Base-by-base conservation (phyloP, 768 basidiomycete species). In the Psilocybe cubensis region DNA sequence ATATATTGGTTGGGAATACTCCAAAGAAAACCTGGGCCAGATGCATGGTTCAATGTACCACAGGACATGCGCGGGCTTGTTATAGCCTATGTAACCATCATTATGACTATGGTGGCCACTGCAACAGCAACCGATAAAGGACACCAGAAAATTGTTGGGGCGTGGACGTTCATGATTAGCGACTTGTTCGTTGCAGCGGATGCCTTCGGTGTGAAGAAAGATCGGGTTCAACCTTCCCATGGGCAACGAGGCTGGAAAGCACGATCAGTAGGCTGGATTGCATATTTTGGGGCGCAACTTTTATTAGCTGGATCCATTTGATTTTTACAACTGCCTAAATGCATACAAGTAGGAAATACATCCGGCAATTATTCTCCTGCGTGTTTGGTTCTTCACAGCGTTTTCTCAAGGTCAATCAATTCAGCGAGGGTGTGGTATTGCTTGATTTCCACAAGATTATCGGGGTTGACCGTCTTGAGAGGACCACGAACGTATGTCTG, bases 401-500 rank as follows among this genome's bases (percentile, higher is more conserved):
- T 31, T 40, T 61, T 59, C 64, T 85, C 83, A 62, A 76, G 33
- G 11, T 65, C 68, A 44, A 85, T 80, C 54, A 85, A 64, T 44
- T 80, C 76, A 46, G 76, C 70, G 21, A 86, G 62, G 24, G 70
- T 72, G 11, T 72, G 62, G 43, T 78, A 78, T 57, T 80, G 66
- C 47, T 75, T 74, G 61, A 75, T 72, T 8, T 71, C 70, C 23
- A 65, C 66, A 29, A 85, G 63, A 29, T 66, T 70, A 40, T 76
- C 70, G 3, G 68, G 31, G 42, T 75, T 69, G 7, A 78, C 74
- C n/a, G 72, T 54, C 56, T 76, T 78, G 61, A 87, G 68, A 1
- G 85, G 84, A 4, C 77, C 74, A 40, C 86, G 73, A 40, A 87
- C 83, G 17, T 57, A 52, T 14, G 73, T 63, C 10, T 71, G 66